phyloP scores from a whole-genome alignment of 2,329 filamentous ascomycete species.

The Colletotrichum sublineola region DNA sequence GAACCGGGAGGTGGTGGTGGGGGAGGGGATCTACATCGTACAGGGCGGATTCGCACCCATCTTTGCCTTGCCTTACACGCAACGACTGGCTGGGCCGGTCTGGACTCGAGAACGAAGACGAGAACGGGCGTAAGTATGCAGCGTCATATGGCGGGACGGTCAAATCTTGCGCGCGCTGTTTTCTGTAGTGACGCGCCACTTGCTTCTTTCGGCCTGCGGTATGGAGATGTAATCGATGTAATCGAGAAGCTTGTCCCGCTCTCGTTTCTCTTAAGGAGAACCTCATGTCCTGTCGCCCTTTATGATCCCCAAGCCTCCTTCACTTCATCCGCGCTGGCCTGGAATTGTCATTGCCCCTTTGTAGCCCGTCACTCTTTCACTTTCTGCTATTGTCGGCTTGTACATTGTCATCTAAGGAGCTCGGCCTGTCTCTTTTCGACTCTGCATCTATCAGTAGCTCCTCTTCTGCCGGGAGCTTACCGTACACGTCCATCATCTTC shows the following conservation, averaged over 20 bases:
- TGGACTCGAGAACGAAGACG: slow-evolving; percentile 28
- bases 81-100: slow-evolving; percentile 22
- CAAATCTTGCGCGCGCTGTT: slow-evolving; percentile 15
- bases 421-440: slow-evolving; percentile 1
- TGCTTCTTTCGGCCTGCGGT: slow-evolving; percentile 19
- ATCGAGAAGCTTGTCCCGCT: slow-evolving; percentile 9
- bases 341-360: slow-evolving; percentile 17
- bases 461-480: slow-evolving; percentile 13
- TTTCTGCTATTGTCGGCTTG: slow-evolving; percentile 12
- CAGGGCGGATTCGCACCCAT: neutral
- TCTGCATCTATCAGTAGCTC: slow-evolving; percentile 11
- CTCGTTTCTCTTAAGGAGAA: slow-evolving; percentile 1
- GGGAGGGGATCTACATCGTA: neutral
- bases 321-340: slow-evolving; percentile 33
- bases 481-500: slow-evolving; percentile 20
- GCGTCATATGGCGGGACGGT: neutral
- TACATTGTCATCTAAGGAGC: slow-evolving; percentile 19
- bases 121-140: slow-evolving; percentile 12
- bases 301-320: neutral
- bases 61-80: slow-evolving; percentile 9
- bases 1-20: slow-evolving; percentile 14
- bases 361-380: slow-evolving; percentile 30
- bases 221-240: slow-evolving; percentile 10
- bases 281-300: neutral
- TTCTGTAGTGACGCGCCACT: slow-evolving; percentile 20